A percentile compares a stretch with the other conserved stretches of the same genome.
phyloP scores from a whole-genome alignment of 306 rosid species.

The Benincasa hispida region DNA sequence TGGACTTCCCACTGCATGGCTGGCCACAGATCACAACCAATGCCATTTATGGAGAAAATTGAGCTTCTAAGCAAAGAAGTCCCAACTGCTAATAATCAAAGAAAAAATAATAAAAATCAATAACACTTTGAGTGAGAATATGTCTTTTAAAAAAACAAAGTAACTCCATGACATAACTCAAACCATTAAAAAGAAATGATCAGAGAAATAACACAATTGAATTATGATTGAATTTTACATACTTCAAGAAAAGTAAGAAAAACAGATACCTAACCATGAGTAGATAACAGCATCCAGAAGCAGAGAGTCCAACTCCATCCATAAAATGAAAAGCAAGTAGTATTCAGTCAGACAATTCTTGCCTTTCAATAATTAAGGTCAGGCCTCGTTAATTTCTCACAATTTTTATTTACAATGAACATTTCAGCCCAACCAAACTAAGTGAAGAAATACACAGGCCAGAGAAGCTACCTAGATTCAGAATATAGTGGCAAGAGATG shows the following conservation, averaged over 20 bases:
- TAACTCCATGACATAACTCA: not conserved
- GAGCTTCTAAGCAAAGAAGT: not conserved
- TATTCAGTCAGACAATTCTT: not conserved
- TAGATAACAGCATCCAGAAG: not conserved
- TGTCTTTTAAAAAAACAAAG: not conserved
- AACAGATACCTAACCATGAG: not conserved
- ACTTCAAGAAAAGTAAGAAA: not conserved
- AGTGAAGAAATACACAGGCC: not conserved
- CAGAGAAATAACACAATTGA: not conserved
- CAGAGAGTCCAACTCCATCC: not conserved
- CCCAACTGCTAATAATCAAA: not conserved
- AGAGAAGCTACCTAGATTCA: not conserved
- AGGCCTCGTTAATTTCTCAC: not conserved
- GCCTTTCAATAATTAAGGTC: not conserved
- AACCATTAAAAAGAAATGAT: not conserved
- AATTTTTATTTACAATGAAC: not conserved
- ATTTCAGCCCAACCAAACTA: not conserved
- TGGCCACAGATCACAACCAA: constrained; percentile 91
- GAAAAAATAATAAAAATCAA: not conserved
- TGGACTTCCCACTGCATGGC: constrained; percentile 78
- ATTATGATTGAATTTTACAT: not conserved
- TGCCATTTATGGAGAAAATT: constrained; percentile 37
- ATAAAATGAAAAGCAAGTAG: not conserved
- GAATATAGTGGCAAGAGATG: not conserved
- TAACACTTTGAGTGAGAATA: not conserved